Evolutionary conservation across 495 filamentous ascomycete species (phyloP).

Genomic region (Pyronema omphalodes): DNA sequence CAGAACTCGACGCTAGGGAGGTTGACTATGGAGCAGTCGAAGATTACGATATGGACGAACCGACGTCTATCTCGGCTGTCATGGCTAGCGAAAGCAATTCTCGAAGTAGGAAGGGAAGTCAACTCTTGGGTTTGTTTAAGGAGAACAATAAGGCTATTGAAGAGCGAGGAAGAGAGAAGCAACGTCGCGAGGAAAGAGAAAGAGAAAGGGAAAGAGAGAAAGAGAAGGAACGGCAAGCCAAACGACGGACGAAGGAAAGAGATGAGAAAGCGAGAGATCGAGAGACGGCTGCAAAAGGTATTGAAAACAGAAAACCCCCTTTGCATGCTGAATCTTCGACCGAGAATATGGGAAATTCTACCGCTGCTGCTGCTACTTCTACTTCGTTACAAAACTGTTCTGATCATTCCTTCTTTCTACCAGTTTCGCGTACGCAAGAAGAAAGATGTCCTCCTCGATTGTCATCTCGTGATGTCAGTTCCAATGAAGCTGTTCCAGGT

Average conservation of each 20-base stretch:
- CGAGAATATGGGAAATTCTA: conserved; percentile 2
- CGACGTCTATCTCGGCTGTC: conserved; percentile 21
- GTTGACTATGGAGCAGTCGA: background rate
- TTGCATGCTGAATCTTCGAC: conserved; percentile 1
- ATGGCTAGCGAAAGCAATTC: conserved; percentile 45
- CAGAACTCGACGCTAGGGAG: background rate
- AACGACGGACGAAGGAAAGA: conserved; percentile 24
- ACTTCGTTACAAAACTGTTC: conserved; percentile 6
- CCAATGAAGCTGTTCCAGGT: conserved; percentile 19
- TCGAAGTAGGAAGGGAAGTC: conserved; percentile 84
- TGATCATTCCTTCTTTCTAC: conserved; percentile 13
- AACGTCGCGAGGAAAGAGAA: conserved; percentile 28
- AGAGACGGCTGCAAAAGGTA: conserved; percentile 13
- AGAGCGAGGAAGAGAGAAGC: conserved; percentile 24
- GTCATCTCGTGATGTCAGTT: conserved; percentile 23
- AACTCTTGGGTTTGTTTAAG: conserved; percentile 81
- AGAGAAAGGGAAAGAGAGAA: conserved; percentile 28
- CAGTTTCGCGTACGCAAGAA: conserved; percentile 23
- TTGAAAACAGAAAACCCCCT: conserved; percentile 7
- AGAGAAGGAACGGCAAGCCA: conserved; percentile 22
- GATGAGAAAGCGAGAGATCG: conserved; percentile 13
- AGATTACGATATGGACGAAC: conserved; percentile 1
- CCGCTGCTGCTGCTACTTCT: conserved; percentile 5
- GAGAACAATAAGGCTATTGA: conserved; percentile 52
- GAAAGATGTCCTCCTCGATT: conserved; percentile 14